Evolutionary conservation across 2,329 filamentous ascomycete species (phyloP), one percentile per base, ranked within the genome.

Genomic region (Aspergillus thermomutatus): DNA sequence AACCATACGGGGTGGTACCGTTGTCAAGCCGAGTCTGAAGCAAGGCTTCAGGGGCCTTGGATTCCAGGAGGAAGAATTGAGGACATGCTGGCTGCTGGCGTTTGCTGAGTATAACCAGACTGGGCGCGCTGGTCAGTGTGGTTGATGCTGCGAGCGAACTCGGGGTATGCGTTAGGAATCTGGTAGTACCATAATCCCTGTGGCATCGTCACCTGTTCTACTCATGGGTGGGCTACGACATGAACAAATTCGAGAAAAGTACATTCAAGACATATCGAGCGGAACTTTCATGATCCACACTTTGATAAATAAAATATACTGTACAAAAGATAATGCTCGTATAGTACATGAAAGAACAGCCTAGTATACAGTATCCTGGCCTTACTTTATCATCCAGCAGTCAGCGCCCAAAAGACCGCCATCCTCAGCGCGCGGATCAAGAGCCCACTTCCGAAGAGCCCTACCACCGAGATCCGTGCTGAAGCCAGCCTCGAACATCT

Each of bases 401-500:
- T 63, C 66, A 17, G 81, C 79, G 5, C 87, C 89, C 50, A 92
- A 64, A 41, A 94, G 85, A 1, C 90, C 90, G 1, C 86, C 86
- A 62, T 86, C 83, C 6, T 81, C 79, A 21, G 77, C 78, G 27
- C 66, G 64, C 1, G 83, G 76, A 70, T 93, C 90, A 72, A 95
- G 82, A 2, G 86, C 80, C 92, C 92, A 96, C 70, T 86, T 89
- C 49, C 82, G 80, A 48, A 89, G 69, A 2, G 87, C 82, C 49
- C 81, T 71, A 55, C 87, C 82, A 25, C 77, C 80, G 55, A 92
- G 67, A 21, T 83, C 81, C 8, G 85, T 87, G 57, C 79, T 75
- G 80, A 85, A 92, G 0, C 93, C 92, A 1, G 83, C 85, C 72
- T 89, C 83, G 68, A 84, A 97, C 92, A 99, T 97, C 75, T 97